These are phyloP conservation scores for Pleurotus sapidus DNA, from an alignment of 768 basidiomycete genomes.

Conservation along the genomic window DNA sequence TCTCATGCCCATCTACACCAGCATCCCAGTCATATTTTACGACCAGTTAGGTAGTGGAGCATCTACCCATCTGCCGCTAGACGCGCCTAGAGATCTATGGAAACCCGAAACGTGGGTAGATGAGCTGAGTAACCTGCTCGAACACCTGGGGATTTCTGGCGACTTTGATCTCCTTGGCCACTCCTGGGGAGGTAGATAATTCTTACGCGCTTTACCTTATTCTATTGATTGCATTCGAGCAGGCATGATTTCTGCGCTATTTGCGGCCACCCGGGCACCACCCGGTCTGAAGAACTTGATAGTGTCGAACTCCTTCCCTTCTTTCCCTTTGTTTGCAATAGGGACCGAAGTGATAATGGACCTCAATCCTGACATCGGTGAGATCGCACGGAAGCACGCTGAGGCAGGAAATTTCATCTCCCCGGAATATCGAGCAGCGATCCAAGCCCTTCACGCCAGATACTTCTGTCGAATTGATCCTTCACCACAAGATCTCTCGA, in stretches of 20 bases:
- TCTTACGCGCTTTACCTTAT: neutral
- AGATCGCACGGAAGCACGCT: neutral
- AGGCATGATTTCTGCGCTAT: constrained; percentile 45
- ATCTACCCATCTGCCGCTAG: constrained; percentile 37
- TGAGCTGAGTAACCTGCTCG: constrained; percentile 49
- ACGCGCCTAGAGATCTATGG: constrained; percentile 38
- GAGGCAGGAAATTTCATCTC: neutral
- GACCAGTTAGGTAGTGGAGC: constrained; percentile 46
- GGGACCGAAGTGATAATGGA: neutral
- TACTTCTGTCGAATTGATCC: constrained; percentile 30
- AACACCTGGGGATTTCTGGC: constrained; percentile 33
- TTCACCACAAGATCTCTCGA: constrained; percentile 28
- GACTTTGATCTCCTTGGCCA: constrained; percentile 49
- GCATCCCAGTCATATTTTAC: constrained; percentile 41
- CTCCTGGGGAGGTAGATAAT: constrained; percentile 41
- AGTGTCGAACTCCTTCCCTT: constrained; percentile 27
- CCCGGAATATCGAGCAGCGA: constrained; percentile 29
- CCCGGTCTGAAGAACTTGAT: constrained; percentile 32
- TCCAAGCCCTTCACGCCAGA: constrained; percentile 25
- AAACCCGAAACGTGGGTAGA: constrained; percentile 48
- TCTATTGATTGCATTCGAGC: neutral
- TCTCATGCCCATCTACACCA: neutral
- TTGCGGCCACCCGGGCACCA: constrained; percentile 35
- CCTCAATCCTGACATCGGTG: neutral
- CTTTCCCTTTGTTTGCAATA: constrained; percentile 21